Evolutionary conservation across 108 stramenopile genomes (phyloP).

Genomic region (Fragilaria radians): DNA sequence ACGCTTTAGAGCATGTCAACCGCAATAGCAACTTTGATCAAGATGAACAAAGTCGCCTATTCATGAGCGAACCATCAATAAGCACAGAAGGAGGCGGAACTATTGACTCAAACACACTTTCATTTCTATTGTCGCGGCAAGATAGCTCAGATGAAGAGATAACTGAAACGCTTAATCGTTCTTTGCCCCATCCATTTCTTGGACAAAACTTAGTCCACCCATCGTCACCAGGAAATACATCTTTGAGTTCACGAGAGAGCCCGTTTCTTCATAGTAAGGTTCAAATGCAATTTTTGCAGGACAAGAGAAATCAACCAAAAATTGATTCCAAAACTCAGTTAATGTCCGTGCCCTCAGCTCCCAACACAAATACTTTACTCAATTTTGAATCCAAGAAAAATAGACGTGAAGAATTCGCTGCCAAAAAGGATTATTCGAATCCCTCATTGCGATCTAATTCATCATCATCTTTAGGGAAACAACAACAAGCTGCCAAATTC

Average conservation of each 20-base stretch:
- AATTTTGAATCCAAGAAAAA: not conserved
- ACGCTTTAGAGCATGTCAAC: too few species aligned
- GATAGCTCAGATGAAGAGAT: not conserved
- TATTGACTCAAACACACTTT: not conserved
- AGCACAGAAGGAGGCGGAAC: slow-evolving; percentile 1
- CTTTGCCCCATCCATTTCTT: not conserved
- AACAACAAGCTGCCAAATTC: slow-evolving; percentile 16
- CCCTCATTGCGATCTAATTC: slow-evolving; percentile 13
- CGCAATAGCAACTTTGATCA: slow-evolving; percentile 1
- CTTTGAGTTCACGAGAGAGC: slow-evolving; percentile 39
- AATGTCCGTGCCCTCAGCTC: not conserved
- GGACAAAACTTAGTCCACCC: not conserved
- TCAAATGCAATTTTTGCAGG: not conserved
- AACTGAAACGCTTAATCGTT: not conserved
- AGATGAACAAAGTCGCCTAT: not conserved
- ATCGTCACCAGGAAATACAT: slow-evolving; percentile 40
- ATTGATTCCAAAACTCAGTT: too few species aligned
- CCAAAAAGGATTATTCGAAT: not conserved
- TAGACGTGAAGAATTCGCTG: not conserved
- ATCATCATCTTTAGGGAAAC: slow-evolving; percentile 17
- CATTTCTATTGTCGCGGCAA: not conserved
- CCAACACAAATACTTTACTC: not conserved
- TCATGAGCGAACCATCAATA: slow-evolving; percentile 4
- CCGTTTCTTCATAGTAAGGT: slow-evolving; percentile 2
- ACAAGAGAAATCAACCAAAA: not conserved